These are phyloP conservation scores for Pyricularia grisea DNA, from an alignment of 2,329 filamentous ascomycete species.

Conservation along the genomic window DNA sequence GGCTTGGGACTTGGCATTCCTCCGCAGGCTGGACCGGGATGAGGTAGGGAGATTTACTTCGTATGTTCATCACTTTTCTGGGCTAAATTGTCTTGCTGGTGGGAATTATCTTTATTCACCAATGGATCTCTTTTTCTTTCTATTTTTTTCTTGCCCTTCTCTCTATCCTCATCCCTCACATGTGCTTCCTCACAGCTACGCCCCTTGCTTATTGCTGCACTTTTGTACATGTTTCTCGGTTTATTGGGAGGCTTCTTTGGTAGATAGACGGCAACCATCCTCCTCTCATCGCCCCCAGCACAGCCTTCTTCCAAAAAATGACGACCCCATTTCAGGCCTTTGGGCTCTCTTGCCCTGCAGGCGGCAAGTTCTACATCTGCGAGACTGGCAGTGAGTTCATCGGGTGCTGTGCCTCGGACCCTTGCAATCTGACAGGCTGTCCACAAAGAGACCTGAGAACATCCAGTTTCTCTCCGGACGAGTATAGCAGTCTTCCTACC, in stretches of 20 bases:
- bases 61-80: neutral
- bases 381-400: conserved; percentile 21
- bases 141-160: neutral
- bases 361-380: conserved; percentile 25
- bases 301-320: neutral
- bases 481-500: conserved; percentile 20
- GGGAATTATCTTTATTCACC: neutral
- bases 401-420: conserved; percentile 26
- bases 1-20: neutral
- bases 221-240: neutral
- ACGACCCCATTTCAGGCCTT: conserved; percentile 9
- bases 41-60: no score
- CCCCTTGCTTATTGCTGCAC: neutral
- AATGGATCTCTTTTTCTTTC: neutral
- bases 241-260: neutral
- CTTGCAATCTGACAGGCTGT: conserved; percentile 25
- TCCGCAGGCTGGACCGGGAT: neutral
- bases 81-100: neutral
- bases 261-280: neutral
- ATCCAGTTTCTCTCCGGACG: conserved; percentile 20
- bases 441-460: conserved; percentile 19
- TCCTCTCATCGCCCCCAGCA: neutral
- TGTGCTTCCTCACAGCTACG: neutral
- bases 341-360: conserved; percentile 21
- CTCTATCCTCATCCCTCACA: neutral